These are phyloP conservation scores for Alopecurus myosuroides DNA, from an alignment of 176 grass and related monocot genomes.

Conservation along the genomic window DNA sequence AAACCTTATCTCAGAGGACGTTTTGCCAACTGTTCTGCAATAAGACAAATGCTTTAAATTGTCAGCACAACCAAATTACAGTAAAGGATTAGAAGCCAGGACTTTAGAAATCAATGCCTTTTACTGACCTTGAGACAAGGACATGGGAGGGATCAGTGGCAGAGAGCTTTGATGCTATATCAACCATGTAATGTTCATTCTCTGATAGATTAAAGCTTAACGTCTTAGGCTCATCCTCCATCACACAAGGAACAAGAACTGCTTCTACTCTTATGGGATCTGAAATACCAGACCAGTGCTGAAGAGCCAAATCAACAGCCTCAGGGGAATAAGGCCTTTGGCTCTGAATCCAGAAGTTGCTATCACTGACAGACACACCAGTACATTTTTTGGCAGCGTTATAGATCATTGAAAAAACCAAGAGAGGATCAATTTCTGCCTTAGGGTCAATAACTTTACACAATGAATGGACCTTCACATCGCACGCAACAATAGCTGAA, in stretches of 20 bases:
- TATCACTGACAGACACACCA: slow-evolving; percentile 43
- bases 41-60: slow-evolving; percentile 32
- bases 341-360: slow-evolving; percentile 60
- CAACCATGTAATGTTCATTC: slow-evolving; percentile 73
- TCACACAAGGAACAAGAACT: slow-evolving; percentile 48
- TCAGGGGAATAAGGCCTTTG: slow-evolving; percentile 41
- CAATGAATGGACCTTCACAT: slow-evolving; percentile 70
- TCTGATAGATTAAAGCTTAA: slow-evolving; percentile 46
- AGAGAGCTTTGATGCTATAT: slow-evolving; percentile 63
- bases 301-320: slow-evolving; percentile 43
- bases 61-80: slow-evolving; percentile 11
- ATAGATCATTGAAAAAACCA: slow-evolving; percentile 63
- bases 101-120: slow-evolving; percentile 9
- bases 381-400: slow-evolving; percentile 58
- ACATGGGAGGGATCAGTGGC: slow-evolving; percentile 56
- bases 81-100: background rate
- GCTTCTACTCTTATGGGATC: slow-evolving; percentile 46
- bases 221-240: slow-evolving; percentile 52
- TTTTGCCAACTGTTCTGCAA: slow-evolving; percentile 86
- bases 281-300: slow-evolving; percentile 30
- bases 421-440: slow-evolving; percentile 62
- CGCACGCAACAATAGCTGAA: slow-evolving; percentile 59
- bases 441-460: slow-evolving; percentile 67
- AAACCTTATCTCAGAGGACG: slow-evolving; percentile 86
- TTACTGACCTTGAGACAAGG: slow-evolving; percentile 70